Evolutionary conservation across 768 basidiomycete species (phyloP), one percentile per base, ranked within the genome.

Genomic region (Mycena albidolilacea): DNA sequence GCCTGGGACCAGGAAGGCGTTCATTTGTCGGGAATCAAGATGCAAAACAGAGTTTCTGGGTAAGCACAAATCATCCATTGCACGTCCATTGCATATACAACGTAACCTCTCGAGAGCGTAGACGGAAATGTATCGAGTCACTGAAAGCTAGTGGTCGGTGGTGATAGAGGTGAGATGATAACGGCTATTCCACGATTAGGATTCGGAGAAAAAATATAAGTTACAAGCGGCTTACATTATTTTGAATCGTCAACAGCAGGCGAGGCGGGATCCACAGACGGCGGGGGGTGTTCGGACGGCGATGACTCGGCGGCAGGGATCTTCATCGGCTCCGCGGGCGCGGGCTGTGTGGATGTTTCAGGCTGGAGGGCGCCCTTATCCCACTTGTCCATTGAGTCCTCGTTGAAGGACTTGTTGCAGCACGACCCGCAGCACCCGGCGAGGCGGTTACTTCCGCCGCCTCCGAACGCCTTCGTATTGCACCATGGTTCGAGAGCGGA

Each of bases 351-450:
- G 23, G 77, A 60, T 6, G 30, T 70, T 30, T 60, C 65, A 7
- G 37, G 43, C 9, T 55, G 44, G 8, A 41, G 19, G 3, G 38
- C 19, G 54, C 79, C 81, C 80, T 84, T 81, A 54, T 79, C 80
- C 50, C 84, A 78, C 54, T 77, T 80, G 37, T 87, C 86, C 74
- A 87, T 84, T 1, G 77, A 79, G 71, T 89, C 88, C 57, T 85
- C 85, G 75, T 88, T 81, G 76, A 88, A 87, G 5, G 84, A 84
- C 17, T 83, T 78, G 21, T 79, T 78, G 68, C 83, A 88, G 60
- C 87, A 89, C 38, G 81, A 81, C 14, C 82, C 85, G 72, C 87
- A 89, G 70, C 88, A 88, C 12, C 87, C 87, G 17, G 81, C 30
- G 72, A 76, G 70, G 43, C 76, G 72, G 64, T 85, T 80, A 64